These are phyloP conservation scores for Agrocybe praecox DNA, from an alignment of 768 basidiomycete species.

Conservation along the genomic window DNA sequence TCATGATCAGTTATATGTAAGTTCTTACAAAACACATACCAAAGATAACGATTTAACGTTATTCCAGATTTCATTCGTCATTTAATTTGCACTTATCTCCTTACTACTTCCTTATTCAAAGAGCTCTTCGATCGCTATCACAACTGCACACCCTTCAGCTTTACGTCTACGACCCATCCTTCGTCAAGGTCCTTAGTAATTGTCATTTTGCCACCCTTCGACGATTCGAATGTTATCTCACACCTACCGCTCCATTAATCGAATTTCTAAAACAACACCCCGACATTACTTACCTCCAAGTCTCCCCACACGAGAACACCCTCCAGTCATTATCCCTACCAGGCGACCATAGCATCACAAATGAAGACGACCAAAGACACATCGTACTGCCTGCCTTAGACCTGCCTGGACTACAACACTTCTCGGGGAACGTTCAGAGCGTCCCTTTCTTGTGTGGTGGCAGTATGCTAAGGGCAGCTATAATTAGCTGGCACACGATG, in stretches of 20 bases:
- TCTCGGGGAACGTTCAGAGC: slow-evolving; percentile 35
- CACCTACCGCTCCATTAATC: slow-evolving; percentile 30
- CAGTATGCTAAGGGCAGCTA: slow-evolving; percentile 34
- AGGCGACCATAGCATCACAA: slow-evolving; percentile 1
- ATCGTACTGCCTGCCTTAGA: slow-evolving; percentile 16
- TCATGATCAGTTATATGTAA: slow-evolving; percentile 37
- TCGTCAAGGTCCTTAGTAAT: slow-evolving; percentile 23
- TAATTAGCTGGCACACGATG: slow-evolving; percentile 36
- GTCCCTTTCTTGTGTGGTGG: slow-evolving; percentile 27
- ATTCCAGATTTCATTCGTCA: slow-evolving; percentile 17
- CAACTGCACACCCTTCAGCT: slow-evolving; percentile 33
- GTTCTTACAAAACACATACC: slow-evolving; percentile 12
- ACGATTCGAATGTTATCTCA: slow-evolving; percentile 38
- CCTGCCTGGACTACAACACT: slow-evolving; percentile 37
- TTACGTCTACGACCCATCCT: slow-evolving; percentile 31
- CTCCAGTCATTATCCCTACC: not conserved
- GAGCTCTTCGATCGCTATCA: slow-evolving; percentile 25
- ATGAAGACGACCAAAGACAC: not conserved
- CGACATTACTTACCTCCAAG: slow-evolving; percentile 33
- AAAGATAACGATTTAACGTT: not conserved
- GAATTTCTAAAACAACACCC: slow-evolving; percentile 37
- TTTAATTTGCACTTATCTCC: slow-evolving; percentile 20
- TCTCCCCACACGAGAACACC: slow-evolving; percentile 33
- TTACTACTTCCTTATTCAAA: slow-evolving; percentile 32
- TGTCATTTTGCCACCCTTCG: slow-evolving; percentile 27